Evolutionary conservation across 768 basidiomycete genomes (phyloP), one percentile per base, ranked within the genome.

Genomic region (Vishniacozyma victoriae): DNA sequence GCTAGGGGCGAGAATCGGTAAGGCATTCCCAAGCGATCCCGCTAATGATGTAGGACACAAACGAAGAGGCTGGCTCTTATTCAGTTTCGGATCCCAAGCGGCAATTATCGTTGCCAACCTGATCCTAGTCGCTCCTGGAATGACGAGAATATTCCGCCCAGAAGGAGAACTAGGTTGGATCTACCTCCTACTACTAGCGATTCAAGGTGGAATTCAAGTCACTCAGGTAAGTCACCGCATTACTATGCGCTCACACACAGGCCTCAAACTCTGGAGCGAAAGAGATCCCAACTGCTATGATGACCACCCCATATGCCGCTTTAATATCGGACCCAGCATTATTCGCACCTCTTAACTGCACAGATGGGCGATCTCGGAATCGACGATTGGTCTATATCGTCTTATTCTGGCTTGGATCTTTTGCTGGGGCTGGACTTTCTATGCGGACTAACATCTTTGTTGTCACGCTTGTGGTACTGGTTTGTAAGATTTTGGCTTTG

Each of bases 271-370:
- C 52, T 5, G 59, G 59, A 15, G 44, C 40, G 3, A 27, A 48
- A n/a, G 59, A 60, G 42, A 36, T 57, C 4, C 59, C 59, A 3
- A 60, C 55, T 13, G 59, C 48, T 26, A 60, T 60, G 59, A 60
- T 60, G 55, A 57, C 59, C 3, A 60, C 55, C 25, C 55, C 55
- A n/a, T 60, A 60, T 43, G 59, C 59, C 1, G 55, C 59, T 19
- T 51, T 60, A 36, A 47, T 60, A 18, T 56, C 59, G 14, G 55
- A 60, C 35, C 55, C 55, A 4, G 33, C 54, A 11, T 45, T 60
- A 24, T 55, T 60, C 36, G 16, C 35, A 1, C 27, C 44, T 19
- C 35, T 31, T 5, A 27, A 33, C 3, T 3, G 13, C 19, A 36
- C 18, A 16, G 48, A 44, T 27, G 42, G 44, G 2, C 35, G 23